Conservation (phyloP, 306 rosid species). For the Castanea mollissima region DNA sequence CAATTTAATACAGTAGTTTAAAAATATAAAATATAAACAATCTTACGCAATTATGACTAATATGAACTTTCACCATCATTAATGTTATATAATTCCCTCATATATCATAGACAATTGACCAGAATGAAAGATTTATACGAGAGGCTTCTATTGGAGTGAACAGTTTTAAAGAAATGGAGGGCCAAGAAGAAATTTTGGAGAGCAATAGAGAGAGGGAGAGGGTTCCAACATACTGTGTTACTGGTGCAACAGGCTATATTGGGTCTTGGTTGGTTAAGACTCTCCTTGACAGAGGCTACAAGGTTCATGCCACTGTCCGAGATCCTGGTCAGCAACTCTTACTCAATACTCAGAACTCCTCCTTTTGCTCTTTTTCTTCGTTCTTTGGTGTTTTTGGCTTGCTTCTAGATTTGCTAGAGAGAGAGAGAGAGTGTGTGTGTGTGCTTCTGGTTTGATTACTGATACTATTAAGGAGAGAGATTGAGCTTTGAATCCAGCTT, state of each 20-base stretch:
- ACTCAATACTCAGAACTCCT: background rate
- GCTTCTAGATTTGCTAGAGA: background rate
- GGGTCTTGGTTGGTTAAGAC: slow-evolving; percentile 73
- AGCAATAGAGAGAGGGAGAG: background rate
- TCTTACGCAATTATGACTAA: too few species aligned
- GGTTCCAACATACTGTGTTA: slow-evolving; percentile 49
- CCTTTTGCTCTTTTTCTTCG: background rate
- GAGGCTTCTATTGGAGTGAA: background rate
- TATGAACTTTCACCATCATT: too few species aligned
- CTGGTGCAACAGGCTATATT: slow-evolving; percentile 69
- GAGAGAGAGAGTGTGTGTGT: background rate
- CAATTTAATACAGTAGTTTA: too few species aligned
- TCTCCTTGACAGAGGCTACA: slow-evolving; percentile 69
- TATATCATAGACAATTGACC: too few species aligned
- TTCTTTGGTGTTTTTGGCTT: background rate
- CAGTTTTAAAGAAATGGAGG: slow-evolving; percentile 32
- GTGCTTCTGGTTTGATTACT: background rate
- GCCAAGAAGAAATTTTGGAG: background rate
- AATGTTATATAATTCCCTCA: too few species aligned
- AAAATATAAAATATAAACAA: too few species aligned
- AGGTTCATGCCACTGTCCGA: slow-evolving; percentile 72
- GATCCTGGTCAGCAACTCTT: slow-evolving; percentile 52
- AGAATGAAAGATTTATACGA: too few species aligned
- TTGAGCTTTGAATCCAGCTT: background rate
- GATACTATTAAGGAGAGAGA: background rate